phyloP scores from a whole-genome alignment of 371 early-diverging fungal genomes.

The Rhizopus sp. region DNA sequence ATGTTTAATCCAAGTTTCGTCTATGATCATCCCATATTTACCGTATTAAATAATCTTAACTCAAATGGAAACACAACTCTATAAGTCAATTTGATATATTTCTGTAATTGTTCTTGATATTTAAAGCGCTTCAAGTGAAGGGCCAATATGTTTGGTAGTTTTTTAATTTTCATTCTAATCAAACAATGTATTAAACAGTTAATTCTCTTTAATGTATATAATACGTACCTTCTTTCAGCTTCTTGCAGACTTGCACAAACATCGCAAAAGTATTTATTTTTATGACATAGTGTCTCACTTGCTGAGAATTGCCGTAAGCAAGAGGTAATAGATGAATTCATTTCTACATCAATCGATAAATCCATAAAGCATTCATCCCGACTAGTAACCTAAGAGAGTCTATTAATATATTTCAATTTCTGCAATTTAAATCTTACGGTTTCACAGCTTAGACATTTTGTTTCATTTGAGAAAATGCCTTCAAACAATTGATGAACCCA shows the following conservation, averaged over 20 bases:
- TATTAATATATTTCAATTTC: neutral
- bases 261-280: conserved; percentile 97
- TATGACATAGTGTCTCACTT: conserved; percentile 89
- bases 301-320: conserved; percentile 95
- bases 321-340: conserved; percentile 89
- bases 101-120: conserved; percentile 88
- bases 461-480: conserved; percentile 94
- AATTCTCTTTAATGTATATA: neutral
- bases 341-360: conserved; percentile 93
- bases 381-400: conserved; percentile 73
- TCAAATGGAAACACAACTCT: conserved; percentile 94
- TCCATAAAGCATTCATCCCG: conserved; percentile 95
- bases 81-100: conserved; percentile 92
- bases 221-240: conserved; percentile 82
- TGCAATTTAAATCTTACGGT: conserved; percentile 55
- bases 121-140: conserved; percentile 97
- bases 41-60: conserved; percentile 91
- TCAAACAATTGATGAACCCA: conserved; percentile 98
- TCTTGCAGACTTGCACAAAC: conserved; percentile 93
- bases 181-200: neutral
- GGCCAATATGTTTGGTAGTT: conserved; percentile 91
- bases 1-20: neutral
- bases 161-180: conserved; percentile 94
- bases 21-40: conserved; percentile 27
- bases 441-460: conserved; percentile 94